phyloP scores from a whole-genome alignment of 352 stramenopile species.

The Phytopythium delawarense region DNA sequence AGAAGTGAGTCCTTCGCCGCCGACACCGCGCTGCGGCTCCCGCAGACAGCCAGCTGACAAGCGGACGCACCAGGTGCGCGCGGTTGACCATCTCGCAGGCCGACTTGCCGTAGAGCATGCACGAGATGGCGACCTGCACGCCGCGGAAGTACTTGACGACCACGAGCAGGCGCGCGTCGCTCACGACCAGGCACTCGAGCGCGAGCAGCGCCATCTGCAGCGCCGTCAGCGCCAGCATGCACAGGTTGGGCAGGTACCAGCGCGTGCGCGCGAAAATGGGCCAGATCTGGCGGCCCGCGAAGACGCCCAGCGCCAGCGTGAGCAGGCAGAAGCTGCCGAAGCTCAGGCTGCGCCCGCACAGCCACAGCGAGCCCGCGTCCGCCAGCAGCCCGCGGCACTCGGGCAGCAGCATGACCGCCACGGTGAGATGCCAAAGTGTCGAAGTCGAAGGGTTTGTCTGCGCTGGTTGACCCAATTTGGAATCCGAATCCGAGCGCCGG shows the following conservation, averaged over 20 bases:
- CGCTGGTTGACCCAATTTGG: too few species aligned
- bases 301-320: constrained; percentile 38
- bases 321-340: constrained; percentile 52
- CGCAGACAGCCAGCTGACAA: not conserved
- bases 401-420: constrained; percentile 27
- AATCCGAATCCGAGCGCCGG: too few species aligned
- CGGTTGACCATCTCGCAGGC: constrained; percentile 59
- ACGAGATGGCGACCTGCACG: constrained; percentile 63
- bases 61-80: constrained; percentile 23
- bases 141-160: constrained; percentile 69
- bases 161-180: constrained; percentile 58
- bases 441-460: too few species aligned
- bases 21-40: too few species aligned
- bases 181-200: constrained; percentile 56
- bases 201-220: constrained; percentile 65
- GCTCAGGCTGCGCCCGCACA: constrained; percentile 57
- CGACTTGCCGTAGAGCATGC: constrained; percentile 62
- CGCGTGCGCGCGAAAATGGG: constrained; percentile 49
- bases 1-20: too few species aligned
- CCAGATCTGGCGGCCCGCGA: constrained; percentile 46
- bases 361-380: constrained; percentile 29
- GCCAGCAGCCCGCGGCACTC: constrained; percentile 45
- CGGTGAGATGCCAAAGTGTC: too few species aligned
- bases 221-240: constrained; percentile 49
- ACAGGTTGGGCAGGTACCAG: constrained; percentile 59